Evolutionary conservation across 2,329 filamentous ascomycete species (phyloP).

Genomic region (Scytalidium lignicola): DNA sequence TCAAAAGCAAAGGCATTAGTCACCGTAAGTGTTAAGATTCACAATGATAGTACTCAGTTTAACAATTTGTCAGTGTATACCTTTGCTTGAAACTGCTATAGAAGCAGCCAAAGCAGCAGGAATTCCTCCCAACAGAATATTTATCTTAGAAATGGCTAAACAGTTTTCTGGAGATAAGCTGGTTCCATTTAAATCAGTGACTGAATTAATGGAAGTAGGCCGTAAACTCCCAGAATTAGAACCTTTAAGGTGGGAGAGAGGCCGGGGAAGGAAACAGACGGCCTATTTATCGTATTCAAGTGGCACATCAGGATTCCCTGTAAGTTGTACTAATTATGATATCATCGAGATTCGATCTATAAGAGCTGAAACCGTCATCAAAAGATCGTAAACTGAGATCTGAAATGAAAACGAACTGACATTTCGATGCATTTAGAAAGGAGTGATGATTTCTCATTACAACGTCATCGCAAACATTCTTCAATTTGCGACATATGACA

Average conservation of each 20-base stretch:
- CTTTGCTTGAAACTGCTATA: slow-evolving; percentile 59
- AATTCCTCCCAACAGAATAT: slow-evolving; percentile 60
- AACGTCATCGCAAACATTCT: slow-evolving; percentile 76
- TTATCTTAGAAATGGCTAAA: slow-evolving; percentile 64
- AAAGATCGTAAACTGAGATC: background rate
- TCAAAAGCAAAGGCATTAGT: slow-evolving; percentile 66
- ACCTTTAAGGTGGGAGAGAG: slow-evolving; percentile 53
- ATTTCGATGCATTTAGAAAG: slow-evolving; percentile 51
- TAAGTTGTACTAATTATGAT: slow-evolving; percentile 30
- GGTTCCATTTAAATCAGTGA: slow-evolving; percentile 55
- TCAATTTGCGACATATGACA: slow-evolving; percentile 48
- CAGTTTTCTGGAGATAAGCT: slow-evolving; percentile 42
- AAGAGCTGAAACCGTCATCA: background rate
- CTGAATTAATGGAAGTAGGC: slow-evolving; percentile 61
- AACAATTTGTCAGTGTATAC: slow-evolving; percentile 41
- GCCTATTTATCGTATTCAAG: slow-evolving; percentile 78
- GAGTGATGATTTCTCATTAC: slow-evolving; percentile 74
- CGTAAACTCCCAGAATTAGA: slow-evolving; percentile 46
- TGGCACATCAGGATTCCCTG: slow-evolving; percentile 73
- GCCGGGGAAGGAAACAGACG: slow-evolving; percentile 61
- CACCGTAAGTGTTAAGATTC: slow-evolving; percentile 34
- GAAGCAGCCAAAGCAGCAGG: slow-evolving; percentile 58
- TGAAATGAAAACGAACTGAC: background rate
- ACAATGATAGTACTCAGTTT: background rate
- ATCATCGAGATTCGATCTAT: background rate